These are phyloP conservation scores for Lodderomyces orthopsilosis DNA, from an alignment of 1,139 yeast genomes.

Conservation along the genomic window DNA sequence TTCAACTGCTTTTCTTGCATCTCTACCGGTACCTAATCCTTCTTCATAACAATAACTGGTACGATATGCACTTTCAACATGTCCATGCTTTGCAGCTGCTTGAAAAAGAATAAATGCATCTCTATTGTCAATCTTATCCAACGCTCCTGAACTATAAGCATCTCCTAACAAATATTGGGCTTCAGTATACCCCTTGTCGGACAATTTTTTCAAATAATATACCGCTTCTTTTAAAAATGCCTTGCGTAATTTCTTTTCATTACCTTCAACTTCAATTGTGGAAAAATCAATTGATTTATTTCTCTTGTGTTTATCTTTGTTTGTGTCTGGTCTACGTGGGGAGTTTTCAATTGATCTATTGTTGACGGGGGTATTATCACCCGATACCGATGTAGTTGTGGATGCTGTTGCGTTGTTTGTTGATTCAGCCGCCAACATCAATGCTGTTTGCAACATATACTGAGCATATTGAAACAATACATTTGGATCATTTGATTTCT, in stretches of 20 bases:
- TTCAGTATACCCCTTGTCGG: conserved; percentile 81
- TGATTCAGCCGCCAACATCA: conserved; percentile 44
- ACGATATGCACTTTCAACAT: conserved; percentile 85
- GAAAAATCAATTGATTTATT: conserved; percentile 24
- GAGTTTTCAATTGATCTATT: conserved; percentile 24
- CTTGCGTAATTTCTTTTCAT: conserved; percentile 36
- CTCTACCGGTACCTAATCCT: conserved; percentile 90
- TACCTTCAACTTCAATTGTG: conserved; percentile 19
- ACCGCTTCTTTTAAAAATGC: conserved; percentile 75
- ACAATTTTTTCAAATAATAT: conserved; percentile 63
- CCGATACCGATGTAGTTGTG: conserved; percentile 11
- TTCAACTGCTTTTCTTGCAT: conserved; percentile 81
- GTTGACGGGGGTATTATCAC: conserved; percentile 13
- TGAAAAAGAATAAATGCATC: conserved; percentile 78
- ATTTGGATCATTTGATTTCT: conserved; percentile 79
- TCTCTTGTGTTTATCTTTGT: conserved; percentile 16
- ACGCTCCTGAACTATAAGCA: conserved; percentile 80
- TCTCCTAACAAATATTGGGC: conserved; percentile 91
- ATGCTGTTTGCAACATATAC: conserved; percentile 83
- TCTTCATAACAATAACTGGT: conserved; percentile 90
- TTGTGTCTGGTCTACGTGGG: conserved; percentile 20
- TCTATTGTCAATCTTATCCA: conserved; percentile 77
- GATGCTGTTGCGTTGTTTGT: conserved; percentile 5
- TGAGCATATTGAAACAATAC: conserved; percentile 89
- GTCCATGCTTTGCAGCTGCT: conserved; percentile 91